These are phyloP conservation scores for Coriaria nepalensis DNA, from an alignment of 306 rosid genomes.

Conservation along the genomic window DNA sequence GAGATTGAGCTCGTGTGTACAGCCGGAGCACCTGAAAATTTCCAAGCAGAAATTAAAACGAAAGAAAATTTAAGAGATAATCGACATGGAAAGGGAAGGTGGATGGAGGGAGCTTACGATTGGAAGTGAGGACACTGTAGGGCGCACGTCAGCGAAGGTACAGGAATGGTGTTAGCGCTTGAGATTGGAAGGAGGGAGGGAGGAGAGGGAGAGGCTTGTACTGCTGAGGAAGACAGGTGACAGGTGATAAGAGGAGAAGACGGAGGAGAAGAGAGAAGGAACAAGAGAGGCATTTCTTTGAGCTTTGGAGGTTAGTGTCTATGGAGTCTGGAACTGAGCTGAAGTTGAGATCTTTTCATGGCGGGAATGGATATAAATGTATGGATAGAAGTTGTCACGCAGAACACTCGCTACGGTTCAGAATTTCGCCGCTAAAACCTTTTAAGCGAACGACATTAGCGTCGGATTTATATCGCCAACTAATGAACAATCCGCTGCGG, in stretches of 20 bases:
- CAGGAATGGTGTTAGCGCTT: slow-evolving; percentile 22
- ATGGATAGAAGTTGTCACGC: no score
- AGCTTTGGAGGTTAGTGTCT: not conserved
- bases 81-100: not conserved
- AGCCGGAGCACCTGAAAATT: slow-evolving; percentile 73
- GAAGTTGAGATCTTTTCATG: not conserved
- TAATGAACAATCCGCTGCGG: no score
- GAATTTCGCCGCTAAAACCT: no score
- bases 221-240: slow-evolving; percentile 27
- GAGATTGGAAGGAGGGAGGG: slow-evolving; percentile 6
- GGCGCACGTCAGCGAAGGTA: slow-evolving; percentile 46
- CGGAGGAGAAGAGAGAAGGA: slow-evolving; percentile 32
- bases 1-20: slow-evolving; percentile 73
- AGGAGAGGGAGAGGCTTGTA: slow-evolving; percentile 15
- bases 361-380: slow-evolving; percentile 47
- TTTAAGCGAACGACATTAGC: no score
- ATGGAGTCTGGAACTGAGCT: not conserved
- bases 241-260: slow-evolving; percentile 39
- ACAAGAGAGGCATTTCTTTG: slow-evolving; percentile 29
- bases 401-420: no score
- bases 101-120: slow-evolving; percentile 33
- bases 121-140: slow-evolving; percentile 80
- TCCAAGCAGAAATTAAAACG: not conserved
- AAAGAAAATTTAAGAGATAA: not conserved
- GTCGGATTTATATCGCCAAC: no score